Base-by-base conservation (phyloP, 768 basidiomycete species). In the Auriscalpium microsporum region DNA sequence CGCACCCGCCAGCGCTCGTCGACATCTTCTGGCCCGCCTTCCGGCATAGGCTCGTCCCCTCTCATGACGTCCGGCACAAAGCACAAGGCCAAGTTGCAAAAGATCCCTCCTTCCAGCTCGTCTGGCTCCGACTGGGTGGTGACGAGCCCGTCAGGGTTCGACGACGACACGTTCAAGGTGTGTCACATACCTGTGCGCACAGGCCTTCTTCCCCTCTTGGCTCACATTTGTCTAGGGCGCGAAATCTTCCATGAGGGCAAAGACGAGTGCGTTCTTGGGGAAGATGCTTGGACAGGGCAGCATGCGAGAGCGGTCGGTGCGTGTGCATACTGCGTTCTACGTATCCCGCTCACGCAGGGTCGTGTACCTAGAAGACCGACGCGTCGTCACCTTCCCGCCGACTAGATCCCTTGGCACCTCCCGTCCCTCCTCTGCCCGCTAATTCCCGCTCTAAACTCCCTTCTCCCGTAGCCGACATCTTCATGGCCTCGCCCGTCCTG, bases 251-350 rank as follows among this genome's bases (percentile, higher is more conserved):
- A 83, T 91, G 55, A 73, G 87, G 58, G 78, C 82, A 38, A 91
- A 88, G 67, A 88, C 87, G n/a, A 86, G 79, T 63, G 86, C 86
- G 47, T 83, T 92, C 65, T 74, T 86, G 59, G 87, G 87, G 3
- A 90, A 84, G 69, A 85, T 92, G 83, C 70, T 85, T 40, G 87
- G 87, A 4, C 79, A 84, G 62, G 75, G 72, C 48, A 78, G 77
- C 35, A 75, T 80, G 34, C 77, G 86, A 49, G 86, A 89, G 67
- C 80, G 85, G 69, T 83, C 82, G 53, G 87, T 89, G 69, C 67
- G 70, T 58, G 3, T 17, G 11, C 78, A 68, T 59, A 50, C 45
- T 38, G 58, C 21, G 8, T 56, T 28, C 53, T 54, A 40, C 48
- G 28, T 54, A 58, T 53, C 54, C 61, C 54, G 51, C 35, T 50